phyloP scores from a whole-genome alignment of 108 stramenopile species.

The Discostella stelligeroides region DNA sequence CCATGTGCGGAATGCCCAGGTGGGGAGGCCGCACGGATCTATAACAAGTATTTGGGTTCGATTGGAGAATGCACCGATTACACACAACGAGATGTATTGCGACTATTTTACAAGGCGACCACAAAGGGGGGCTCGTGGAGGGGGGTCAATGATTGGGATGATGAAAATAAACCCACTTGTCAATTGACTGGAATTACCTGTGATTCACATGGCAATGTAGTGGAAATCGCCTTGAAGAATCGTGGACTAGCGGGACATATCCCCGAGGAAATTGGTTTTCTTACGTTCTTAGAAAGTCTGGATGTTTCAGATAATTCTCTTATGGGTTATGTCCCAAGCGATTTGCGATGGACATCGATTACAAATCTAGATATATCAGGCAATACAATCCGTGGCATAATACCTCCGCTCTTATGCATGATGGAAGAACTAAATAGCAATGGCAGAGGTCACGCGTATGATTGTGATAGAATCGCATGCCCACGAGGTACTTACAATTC shows the following conservation, averaged over 20 bases:
- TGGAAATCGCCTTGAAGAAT: constrained; percentile 41
- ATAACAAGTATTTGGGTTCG: constrained; percentile 51
- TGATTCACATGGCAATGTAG: constrained; percentile 41
- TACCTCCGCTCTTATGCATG: constrained; percentile 61
- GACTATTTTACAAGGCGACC: constrained; percentile 36
- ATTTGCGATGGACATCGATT: constrained; percentile 59
- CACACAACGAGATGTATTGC: constrained; percentile 39
- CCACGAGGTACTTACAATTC: constrained; percentile 48
- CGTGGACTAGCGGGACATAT: constrained; percentile 53
- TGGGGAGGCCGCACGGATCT: constrained; percentile 14
- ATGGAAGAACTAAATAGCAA: constrained; percentile 60
- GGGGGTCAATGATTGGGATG: constrained; percentile 29
- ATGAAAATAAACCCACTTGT: constrained; percentile 36
- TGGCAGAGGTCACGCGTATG: constrained; percentile 35
- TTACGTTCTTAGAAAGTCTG: constrained; percentile 46
- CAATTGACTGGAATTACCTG: constrained; percentile 63
- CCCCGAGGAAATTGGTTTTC: constrained; percentile 52
- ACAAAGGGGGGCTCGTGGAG: constrained; percentile 28
- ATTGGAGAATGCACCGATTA: constrained; percentile 36
- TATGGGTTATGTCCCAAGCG: constrained; percentile 55
- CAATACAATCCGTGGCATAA: constrained; percentile 52
- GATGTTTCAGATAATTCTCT: constrained; percentile 61
- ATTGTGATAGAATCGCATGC: constrained; percentile 60
- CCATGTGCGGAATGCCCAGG: constrained; percentile 48
- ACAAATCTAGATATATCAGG: constrained; percentile 52